phyloP scores from a whole-genome alignment of 2,329 filamentous ascomycete genomes.

The Venturia nashicola region DNA sequence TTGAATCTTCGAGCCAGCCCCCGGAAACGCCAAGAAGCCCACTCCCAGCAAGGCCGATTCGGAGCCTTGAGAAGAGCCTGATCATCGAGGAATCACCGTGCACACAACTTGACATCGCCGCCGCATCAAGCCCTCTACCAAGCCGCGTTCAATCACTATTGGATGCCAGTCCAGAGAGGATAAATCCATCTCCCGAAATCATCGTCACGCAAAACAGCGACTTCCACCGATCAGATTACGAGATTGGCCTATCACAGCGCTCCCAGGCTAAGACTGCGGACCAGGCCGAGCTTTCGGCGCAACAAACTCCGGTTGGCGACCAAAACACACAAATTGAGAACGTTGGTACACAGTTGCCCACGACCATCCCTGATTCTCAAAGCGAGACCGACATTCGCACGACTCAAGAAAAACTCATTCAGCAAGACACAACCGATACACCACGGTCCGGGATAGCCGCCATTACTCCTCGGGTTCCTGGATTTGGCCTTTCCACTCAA shows the following conservation, averaged over 20 bases:
- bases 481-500: neutral
- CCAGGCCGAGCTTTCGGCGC: slow-evolving; percentile 1
- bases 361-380: slow-evolving; percentile 6
- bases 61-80: slow-evolving; percentile 1
- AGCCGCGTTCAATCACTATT: neutral
- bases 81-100: neutral
- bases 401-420: neutral
- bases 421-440: neutral
- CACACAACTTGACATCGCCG: neutral
- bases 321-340: neutral
- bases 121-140: neutral
- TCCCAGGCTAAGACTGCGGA: neutral
- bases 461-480: neutral
- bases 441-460: neutral
- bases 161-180: neutral
- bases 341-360: neutral
- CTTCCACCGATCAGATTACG: slow-evolving; percentile 7
- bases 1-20: neutral
- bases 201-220: neutral
- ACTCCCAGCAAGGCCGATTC: neutral
- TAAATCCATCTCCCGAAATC: slow-evolving; percentile 1
- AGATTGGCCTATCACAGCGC: slow-evolving; percentile 6
- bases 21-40: neutral
- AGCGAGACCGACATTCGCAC: neutral
- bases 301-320: neutral